These are phyloP conservation scores for Zygosaccharomyces siamensis DNA, from an alignment of 805 yeast genomes.

Conservation along the genomic window DNA sequence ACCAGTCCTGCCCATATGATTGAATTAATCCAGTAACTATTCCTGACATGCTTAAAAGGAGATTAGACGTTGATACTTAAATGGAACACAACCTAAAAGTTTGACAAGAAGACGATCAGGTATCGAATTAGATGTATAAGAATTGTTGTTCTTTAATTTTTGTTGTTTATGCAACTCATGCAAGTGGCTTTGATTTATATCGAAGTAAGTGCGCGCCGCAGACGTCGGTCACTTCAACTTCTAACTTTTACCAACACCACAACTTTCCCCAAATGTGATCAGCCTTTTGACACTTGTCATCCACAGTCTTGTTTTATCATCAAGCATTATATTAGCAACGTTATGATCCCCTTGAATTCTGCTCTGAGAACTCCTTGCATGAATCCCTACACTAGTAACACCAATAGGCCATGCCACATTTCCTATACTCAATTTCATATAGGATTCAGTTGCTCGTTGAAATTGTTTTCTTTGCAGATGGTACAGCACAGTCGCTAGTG, in stretches of 20 bases:
- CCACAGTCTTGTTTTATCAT: slow-evolving; percentile 73
- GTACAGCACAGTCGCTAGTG: slow-evolving; percentile 55
- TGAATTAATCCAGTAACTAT: slow-evolving; percentile 10
- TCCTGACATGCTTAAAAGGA: slow-evolving; percentile 12
- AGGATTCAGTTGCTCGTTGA: slow-evolving; percentile 47
- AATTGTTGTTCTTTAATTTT: too few species aligned
- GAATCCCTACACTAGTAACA: slow-evolving; percentile 72
- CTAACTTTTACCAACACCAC: not conserved
- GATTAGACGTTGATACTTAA: not conserved
- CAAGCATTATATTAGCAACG: slow-evolving; percentile 69
- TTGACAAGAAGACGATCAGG: not conserved
- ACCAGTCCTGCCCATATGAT: slow-evolving; percentile 15
- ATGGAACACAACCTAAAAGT: not conserved
- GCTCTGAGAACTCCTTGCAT: slow-evolving; percentile 60
- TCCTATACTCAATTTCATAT: slow-evolving; percentile 74
- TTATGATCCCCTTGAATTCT: slow-evolving; percentile 44
- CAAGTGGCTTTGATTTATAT: not conserved
- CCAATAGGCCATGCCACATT: slow-evolving; percentile 94
- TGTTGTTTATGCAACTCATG: too few species aligned
- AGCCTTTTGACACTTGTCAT: slow-evolving; percentile 67
- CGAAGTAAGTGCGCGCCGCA: not conserved
- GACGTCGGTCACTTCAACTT: not conserved
- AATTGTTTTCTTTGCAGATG: slow-evolving; percentile 49
- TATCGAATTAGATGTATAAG: too few species aligned
- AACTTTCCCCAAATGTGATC: slow-evolving; percentile 45